Conservation (phyloP, 176 grass and related monocot genomes). For the Themeda triandra region DNA sequence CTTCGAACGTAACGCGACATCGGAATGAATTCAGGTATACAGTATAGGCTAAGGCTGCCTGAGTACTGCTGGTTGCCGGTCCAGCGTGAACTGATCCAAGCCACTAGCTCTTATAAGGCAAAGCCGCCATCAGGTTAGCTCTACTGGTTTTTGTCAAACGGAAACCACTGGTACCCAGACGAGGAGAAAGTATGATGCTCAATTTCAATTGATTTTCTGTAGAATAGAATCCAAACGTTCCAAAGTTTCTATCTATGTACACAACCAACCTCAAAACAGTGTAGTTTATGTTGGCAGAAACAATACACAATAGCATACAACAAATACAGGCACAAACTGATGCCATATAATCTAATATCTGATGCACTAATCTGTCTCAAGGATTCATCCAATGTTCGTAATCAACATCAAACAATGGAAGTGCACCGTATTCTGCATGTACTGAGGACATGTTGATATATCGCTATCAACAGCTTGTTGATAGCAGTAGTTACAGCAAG, state of each 20-base stretch:
- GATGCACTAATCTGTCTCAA: not conserved
- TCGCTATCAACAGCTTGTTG: conserved; percentile 29
- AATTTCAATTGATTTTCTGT: not conserved
- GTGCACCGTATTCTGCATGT: not conserved
- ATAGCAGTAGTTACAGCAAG: not conserved
- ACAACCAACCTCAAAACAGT: not conserved
- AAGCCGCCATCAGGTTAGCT: not conserved
- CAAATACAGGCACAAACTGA: not conserved
- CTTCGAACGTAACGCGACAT: no score
- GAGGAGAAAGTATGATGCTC: not conserved
- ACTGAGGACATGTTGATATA: conserved; percentile 43
- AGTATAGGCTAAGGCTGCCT: no score
- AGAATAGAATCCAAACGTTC: not conserved
- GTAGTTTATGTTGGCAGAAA: not conserved
- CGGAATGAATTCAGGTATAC: no score
- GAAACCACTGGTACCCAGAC: not conserved
- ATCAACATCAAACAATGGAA: conserved; percentile 28
- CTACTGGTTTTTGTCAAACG: not conserved
- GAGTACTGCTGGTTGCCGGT: not conserved
- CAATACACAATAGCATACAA: conserved; percentile 14
- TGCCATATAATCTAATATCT: not conserved
- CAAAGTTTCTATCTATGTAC: not conserved
- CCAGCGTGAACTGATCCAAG: not conserved
- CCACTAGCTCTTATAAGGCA: not conserved
- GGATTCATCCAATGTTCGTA: not conserved